Evolutionary conservation across 306 rosid genomes (phyloP).

Genomic region (Vicia sativa): DNA sequence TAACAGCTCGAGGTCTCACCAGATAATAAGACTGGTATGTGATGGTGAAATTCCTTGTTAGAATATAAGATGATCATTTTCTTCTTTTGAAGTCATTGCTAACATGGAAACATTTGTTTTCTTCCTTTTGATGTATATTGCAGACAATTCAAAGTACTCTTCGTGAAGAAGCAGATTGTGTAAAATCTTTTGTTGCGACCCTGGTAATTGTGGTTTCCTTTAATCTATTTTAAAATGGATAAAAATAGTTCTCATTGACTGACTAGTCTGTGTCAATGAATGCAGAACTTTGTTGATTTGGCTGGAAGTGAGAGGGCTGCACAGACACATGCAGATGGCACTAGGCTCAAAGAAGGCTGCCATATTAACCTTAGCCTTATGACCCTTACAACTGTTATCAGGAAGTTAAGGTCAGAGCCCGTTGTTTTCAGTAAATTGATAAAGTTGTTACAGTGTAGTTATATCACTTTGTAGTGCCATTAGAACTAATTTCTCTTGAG

Average conservation of each 20-base stretch:
- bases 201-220: conserved; percentile 62
- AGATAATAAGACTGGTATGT: conserved; percentile 93
- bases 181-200: conserved; percentile 91
- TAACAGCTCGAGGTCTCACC: conserved; percentile 96
- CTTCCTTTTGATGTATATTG: conserved; percentile 33
- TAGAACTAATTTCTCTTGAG: background rate
- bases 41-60: conserved; percentile 11
- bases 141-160: conserved; percentile 94
- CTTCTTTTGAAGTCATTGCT: no score
- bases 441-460: background rate
- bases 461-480: background rate
- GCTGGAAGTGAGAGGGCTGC: conserved; percentile 99
- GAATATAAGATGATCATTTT: no score
- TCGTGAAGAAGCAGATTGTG: conserved; percentile 82
- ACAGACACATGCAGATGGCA: conserved; percentile 95
- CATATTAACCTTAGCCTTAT: conserved; percentile 98
- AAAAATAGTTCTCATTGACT: conserved; percentile 3
- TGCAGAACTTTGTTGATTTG: conserved; percentile 95
- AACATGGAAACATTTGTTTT: background rate
- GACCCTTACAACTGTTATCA: conserved; percentile 99
- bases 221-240: conserved; percentile 3
- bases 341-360: conserved; percentile 98
- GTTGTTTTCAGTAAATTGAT: conserved; percentile 23
- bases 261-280: conserved; percentile 15
- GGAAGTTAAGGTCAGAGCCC: conserved; percentile 87